Evolutionary conservation across 1,139 yeast species (phyloP).

Genomic region (Arxiozyma slooffiae): DNA sequence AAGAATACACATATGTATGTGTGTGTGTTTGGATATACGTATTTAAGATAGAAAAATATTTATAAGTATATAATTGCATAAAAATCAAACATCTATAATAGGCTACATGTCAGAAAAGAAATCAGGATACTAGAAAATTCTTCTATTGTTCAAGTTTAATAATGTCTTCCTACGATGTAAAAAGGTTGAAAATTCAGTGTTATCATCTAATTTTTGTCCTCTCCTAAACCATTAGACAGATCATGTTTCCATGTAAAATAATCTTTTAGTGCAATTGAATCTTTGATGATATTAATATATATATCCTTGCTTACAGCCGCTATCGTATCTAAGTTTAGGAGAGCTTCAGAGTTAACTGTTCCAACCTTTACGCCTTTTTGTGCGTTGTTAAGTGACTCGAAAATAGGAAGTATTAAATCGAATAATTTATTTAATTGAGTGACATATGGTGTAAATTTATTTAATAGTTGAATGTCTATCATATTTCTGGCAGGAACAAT

Average conservation of each 20-base stretch:
- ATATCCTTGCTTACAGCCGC: neutral
- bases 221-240: neutral
- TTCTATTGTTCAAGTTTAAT: slow-evolving; percentile 3
- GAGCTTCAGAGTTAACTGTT: neutral
- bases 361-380: neutral
- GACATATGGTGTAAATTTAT: slow-evolving; percentile 30
- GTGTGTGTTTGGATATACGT: neutral
- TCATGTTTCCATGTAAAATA: slow-evolving; percentile 7
- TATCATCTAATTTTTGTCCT: neutral
- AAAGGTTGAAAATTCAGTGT: neutral
- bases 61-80: neutral
- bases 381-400: neutral
- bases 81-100: neutral
- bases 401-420: neutral
- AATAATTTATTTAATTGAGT: neutral
- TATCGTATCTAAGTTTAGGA: neutral
- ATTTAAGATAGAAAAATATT: no score
- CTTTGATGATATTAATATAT: slow-evolving; percentile 8
- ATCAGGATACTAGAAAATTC: slow-evolving; percentile 1
- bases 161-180: slow-evolving; percentile 2
- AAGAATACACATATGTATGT: neutral
- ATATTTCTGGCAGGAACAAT: neutral
- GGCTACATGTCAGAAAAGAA: neutral
- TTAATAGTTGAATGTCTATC: slow-evolving; percentile 4
- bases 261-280: slow-evolving; percentile 8